Conservation (phyloP, 1,284 basidiomycete species). For the Boletus semigastroideus region DNA sequence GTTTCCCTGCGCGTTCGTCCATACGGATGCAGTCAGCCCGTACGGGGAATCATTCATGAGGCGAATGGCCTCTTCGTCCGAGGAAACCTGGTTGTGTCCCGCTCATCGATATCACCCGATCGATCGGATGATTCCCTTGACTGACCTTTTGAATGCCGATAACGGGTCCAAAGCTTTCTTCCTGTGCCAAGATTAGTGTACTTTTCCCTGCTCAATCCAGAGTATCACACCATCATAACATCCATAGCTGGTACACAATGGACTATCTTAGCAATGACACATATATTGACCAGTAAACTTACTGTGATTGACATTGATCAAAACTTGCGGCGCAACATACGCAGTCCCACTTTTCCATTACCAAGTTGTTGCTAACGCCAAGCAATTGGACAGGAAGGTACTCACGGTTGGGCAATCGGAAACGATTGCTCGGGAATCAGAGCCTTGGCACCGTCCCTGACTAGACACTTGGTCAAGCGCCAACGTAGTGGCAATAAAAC, state of each 20-base stretch:
- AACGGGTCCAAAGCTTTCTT: slow-evolving; percentile 89
- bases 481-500: neutral
- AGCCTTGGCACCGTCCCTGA: slow-evolving; percentile 74
- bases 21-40: slow-evolving; percentile 90
- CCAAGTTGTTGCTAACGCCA: neutral
- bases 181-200: slow-evolving; percentile 38
- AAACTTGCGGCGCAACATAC: slow-evolving; percentile 86
- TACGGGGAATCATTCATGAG: slow-evolving; percentile 98
- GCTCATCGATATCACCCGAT: neutral
- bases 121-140: neutral
- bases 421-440: slow-evolving; percentile 76
- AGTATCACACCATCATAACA: slow-evolving; percentile 72
- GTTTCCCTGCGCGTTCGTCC: slow-evolving; percentile 74
- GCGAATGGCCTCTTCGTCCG: slow-evolving; percentile 81
- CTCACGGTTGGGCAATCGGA: slow-evolving; percentile 65
- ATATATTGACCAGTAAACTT: slow-evolving; percentile 31
- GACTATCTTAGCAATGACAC: slow-evolving; percentile 1
- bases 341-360: slow-evolving; percentile 61
- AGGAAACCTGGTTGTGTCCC: slow-evolving; percentile 51
- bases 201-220: neutral
- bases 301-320: slow-evolving; percentile 87
- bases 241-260: slow-evolving; percentile 79
- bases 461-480: slow-evolving; percentile 35
- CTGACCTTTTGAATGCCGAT: slow-evolving; percentile 86
- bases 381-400: neutral